Evolutionary conservation across 768 basidiomycete species (phyloP), one percentile per base, ranked within the genome.

Genomic region (Suillus tomentosus): DNA sequence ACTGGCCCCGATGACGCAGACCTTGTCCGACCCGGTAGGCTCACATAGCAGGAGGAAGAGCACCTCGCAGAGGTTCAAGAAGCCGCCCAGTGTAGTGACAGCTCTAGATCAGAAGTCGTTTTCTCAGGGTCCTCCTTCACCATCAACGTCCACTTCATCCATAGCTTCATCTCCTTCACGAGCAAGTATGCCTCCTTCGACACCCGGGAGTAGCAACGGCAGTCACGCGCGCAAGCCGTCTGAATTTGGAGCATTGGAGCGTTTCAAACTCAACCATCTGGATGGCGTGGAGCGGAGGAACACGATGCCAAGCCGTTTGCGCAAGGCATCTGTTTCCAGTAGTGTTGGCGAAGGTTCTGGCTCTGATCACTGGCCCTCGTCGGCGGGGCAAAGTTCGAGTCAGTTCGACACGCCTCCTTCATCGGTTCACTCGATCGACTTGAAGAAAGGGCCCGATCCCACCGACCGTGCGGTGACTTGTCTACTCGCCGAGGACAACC

Each of bases 401-500:
- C 84, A 88, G 64, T 82, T 80, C 34, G 91, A 84, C 47, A 68
- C 72, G 54, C 90, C 93, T 34, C 87, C 91, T 11, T 93, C 92
- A 36, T 94, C 92, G 15, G 88, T 94, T n/a, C 87, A 88, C 68
- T 93, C 93, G 0, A 89, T 91, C 67, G 92, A 94, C 70, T 74
- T 93, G 74, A 85, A 85, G 74, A 87, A 87, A 76, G 88, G 84
- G 1, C 88, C 88, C 5, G 92, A 94, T 73, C 87, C 85, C n/a
- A 84, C 76, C 63, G 95, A 96, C 73, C 87, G 94, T 47, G 89
- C 90, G n/a, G 89, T 99, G 61, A 97, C 95, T 47, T 95, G 94
- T 71, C 76, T 99, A 34, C 83, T 99, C 42, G 97, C 96, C 1
- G 97, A 99, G 75, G 95, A 99, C 70, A 99, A 99, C 71, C 97